Base-by-base conservation (phyloP, 2,329 filamentous ascomycete species). In the Trichoderma sp. region DNA sequence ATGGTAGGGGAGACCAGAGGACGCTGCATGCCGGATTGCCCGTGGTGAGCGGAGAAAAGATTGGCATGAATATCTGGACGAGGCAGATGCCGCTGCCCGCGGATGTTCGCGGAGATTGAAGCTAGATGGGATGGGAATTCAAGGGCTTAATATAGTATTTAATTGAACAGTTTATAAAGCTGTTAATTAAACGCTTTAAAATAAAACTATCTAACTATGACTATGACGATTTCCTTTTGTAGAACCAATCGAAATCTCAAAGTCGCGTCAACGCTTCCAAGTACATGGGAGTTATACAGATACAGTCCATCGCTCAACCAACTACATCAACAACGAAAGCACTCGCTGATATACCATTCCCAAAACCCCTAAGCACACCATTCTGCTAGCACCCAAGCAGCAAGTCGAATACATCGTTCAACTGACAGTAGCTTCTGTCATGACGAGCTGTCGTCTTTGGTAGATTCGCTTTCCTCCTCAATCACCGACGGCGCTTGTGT, bases 51-150 rank as follows among this genome's bases (percentile, higher is more conserved):
- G 83, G 83, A 7, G 77, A 77, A 45, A 84, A 85, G 74, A 79
- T 84, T 66, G 83, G 83, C 12, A 83, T 84, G 81, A 84, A 84
- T 67, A 84, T 84, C 39, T 85, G 82, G 82, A 84, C 83, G 42
- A 76, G 82, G 48, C 78, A 84, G 73, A 79, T 76, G 35, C 74
- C 76, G 1, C 68, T 83, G 32, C 74, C 76, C 19, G 74, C 76
- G 27, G 76, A 61, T 13, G 35, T 67, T 35, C 64, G 64, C 6
- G 64, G 64, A 3, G 25, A n/a, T 12, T 67, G 32, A 54, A 5
- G 1, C 17, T 17, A 25, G 25, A 4, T n/a, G 25, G 15, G 10
- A 32, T 27, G 19, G 42, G 10, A 64, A n/a, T 35, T n/a, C 37
- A 4, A 15, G 10, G 42, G 42, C 4, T 6, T n/a, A 22, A 19